Conservation (phyloP, 2,329 filamentous ascomycete species). For the Endothia cerciana region DNA sequence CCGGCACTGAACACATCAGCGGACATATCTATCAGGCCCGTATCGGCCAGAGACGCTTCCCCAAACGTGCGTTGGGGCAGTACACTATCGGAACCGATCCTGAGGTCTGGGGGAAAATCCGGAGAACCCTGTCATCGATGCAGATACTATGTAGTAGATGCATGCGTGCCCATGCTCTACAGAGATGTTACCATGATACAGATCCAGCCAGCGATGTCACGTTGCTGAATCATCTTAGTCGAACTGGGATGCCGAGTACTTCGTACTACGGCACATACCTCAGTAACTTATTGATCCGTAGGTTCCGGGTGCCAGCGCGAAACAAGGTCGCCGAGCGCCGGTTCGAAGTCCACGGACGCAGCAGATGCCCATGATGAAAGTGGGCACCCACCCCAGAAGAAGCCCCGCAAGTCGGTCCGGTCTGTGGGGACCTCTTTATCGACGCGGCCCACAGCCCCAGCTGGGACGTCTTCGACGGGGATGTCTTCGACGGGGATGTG, state of each 20-base stretch:
- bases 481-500: too few species aligned
- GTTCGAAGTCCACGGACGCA: neutral
- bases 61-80: too few species aligned
- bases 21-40: too few species aligned
- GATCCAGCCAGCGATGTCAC: neutral
- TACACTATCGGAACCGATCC: too few species aligned
- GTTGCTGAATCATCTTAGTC: neutral
- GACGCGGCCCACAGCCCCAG: neutral
- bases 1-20: too few species aligned
- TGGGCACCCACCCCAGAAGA: neutral
- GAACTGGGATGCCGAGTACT: neutral
- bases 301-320: neutral
- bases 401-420: conserved; percentile 1
- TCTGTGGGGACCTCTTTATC: neutral
- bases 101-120: neutral
- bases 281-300: neutral
- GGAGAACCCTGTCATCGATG: neutral
- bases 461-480: too few species aligned
- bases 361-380: neutral
- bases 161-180: neutral
- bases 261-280: too few species aligned
- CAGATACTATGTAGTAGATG: too few species aligned
- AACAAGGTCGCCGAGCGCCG: neutral
- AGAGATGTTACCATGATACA: neutral
- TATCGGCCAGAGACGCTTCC: too few species aligned